Conservation (phyloP, 2,329 filamentous ascomycete genomes). For the Cladosporium sp. region DNA sequence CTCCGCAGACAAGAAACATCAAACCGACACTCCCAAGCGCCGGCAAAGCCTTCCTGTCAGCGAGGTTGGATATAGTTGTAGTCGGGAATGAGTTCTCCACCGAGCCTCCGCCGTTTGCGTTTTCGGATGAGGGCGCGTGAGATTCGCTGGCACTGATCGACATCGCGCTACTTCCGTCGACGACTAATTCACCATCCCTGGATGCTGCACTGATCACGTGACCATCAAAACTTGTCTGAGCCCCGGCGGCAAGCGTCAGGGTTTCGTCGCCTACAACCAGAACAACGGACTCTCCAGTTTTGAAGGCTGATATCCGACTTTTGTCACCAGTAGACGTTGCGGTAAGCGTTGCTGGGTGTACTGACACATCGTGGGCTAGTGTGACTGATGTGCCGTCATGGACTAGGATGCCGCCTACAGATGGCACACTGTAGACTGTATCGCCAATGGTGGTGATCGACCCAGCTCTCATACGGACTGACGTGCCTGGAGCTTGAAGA, state of each 20-base stretch:
- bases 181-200: not conserved
- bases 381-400: conserved; percentile 5
- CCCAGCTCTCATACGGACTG: not conserved
- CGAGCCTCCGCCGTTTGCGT: too few species aligned
- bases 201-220: not conserved
- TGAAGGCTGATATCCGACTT: not conserved
- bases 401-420: not conserved
- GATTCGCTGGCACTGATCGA: too few species aligned
- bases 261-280: not conserved
- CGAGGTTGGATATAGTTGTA: too few species aligned
- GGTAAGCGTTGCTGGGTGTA: too few species aligned
- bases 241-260: conserved; percentile 3
- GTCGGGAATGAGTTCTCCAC: too few species aligned
- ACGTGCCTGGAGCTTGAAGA: not conserved
- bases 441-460: not conserved
- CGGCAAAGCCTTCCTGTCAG: too few species aligned
- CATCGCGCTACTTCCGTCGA: not conserved
- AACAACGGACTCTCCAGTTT: not conserved
- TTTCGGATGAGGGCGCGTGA: too few species aligned
- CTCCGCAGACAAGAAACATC: too few species aligned
- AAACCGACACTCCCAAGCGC: too few species aligned
- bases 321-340: too few species aligned
- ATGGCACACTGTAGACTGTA: not conserved
- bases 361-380: not conserved
- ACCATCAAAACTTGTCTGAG: not conserved